A percentile compares a stretch with the other conserved stretches of the same genome.
phyloP scores from a whole-genome alignment of 164 flowering plant genomes.

The Chimonanthus praecox region DNA sequence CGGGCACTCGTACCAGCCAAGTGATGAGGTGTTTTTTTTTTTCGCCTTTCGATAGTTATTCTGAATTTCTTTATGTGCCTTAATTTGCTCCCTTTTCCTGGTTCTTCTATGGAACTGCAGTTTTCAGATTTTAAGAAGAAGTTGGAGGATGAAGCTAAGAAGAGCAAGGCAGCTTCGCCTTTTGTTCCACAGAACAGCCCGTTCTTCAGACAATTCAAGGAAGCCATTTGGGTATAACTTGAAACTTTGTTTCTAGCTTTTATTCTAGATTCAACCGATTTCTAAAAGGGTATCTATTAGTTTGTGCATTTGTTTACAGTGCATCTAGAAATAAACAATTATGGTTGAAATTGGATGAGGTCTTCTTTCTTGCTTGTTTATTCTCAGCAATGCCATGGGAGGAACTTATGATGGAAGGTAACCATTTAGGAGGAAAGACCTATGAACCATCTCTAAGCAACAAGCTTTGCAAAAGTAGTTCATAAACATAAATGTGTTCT shows the following conservation, averaged over 20 bases:
- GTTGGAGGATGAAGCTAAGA: slow-evolving; percentile 45
- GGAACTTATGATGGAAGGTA: no score
- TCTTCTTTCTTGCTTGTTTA: no score
- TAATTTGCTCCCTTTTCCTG: slow-evolving; percentile 1
- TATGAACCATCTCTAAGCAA: no score
- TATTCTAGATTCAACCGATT: not conserved
- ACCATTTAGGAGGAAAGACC: no score
- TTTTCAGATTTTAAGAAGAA: slow-evolving; percentile 68
- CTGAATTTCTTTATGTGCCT: not conserved
- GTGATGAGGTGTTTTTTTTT: slow-evolving; percentile 35
- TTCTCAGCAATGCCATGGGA: no score
- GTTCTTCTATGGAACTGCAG: slow-evolving; percentile 30
- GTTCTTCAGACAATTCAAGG: slow-evolving; percentile 65
- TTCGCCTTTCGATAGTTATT: not conserved
- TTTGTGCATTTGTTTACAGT: not conserved
- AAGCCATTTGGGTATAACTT: slow-evolving; percentile 79
- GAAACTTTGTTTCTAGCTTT: not conserved
- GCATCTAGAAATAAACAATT: not conserved
- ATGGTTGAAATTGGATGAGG: no score
- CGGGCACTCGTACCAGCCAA: slow-evolving; percentile 43
- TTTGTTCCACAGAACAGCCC: slow-evolving; percentile 37
- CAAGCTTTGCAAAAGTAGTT: no score
- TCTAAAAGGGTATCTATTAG: not conserved
- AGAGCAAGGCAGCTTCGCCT: slow-evolving; percentile 33
- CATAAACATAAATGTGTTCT: no score